Base-by-base conservation (phyloP, 208 protist species). In the Wallacemonas collosoma region DNA sequence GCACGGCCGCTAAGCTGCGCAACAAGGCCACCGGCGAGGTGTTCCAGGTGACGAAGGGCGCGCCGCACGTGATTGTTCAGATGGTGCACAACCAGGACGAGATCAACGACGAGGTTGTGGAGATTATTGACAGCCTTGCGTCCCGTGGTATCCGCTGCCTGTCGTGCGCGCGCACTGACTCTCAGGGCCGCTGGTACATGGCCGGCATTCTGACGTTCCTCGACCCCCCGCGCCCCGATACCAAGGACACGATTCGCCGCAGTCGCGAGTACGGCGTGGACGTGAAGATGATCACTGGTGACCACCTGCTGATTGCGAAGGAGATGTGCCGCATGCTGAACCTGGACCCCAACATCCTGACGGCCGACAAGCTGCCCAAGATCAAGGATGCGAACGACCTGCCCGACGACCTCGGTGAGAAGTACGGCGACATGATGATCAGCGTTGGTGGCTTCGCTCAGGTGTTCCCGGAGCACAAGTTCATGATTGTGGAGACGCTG, bases 211-310 rank as follows among this genome's bases (percentile, higher is more conserved):
- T 98, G 71, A 94, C 94, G 40, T 86, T 98, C 48, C 88, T 94
- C 48, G 95, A 98, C 79, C 97, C 97, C 15, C 94, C 95, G 50
- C 88, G 95, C 45, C 86, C 91, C 41, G 97, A 98, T 71, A 97
- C 95, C 26, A 88, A 88, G 69, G 84, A 93, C 4, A 97, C 87
- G 36, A 93, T 98, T 65, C 79, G 79, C 45, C 79, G 83, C 62
- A 91, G 88, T 57, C 82, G 88, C 61, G 75, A 91, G 65, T 89
- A 97, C 68, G 95, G 97, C 64, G 88, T 98, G 35, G 81, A 88
- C 43, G 95, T 98, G 38, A 98, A 98, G 81, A 98, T 98, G 95
- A 97, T 99, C 63, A 99, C 97, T 40, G 97, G 97, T 50, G 97
- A 94, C 77, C 84, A 90, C 78, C 51, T 86, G 74, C 88, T 96